A percentile compares a stretch with the other conserved stretches of the same genome.
Conservation (phyloP, 352 stramenopile species). For the Phytophthora pisi region DNA sequence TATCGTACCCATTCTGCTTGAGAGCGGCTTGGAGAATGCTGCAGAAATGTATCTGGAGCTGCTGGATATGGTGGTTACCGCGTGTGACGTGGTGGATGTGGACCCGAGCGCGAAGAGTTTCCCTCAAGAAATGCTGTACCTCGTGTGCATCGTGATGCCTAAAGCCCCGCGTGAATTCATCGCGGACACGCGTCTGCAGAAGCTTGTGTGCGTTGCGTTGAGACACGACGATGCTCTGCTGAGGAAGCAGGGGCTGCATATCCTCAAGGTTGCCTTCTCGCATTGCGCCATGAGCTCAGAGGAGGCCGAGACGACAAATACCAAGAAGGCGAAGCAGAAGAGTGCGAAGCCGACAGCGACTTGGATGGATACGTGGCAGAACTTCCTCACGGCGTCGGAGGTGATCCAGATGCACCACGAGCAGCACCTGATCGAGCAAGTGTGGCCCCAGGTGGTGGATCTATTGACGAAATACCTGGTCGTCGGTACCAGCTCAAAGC, state of each 20-base stretch:
- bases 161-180: slow-evolving; percentile 49
- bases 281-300: slow-evolving; percentile 38
- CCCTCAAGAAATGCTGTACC: slow-evolving; percentile 60
- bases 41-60: slow-evolving; percentile 17
- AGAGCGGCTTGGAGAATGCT: not conserved
- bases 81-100: slow-evolving; percentile 23
- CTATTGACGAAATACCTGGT: slow-evolving; percentile 56
- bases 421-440: slow-evolving; percentile 82
- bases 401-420: slow-evolving; percentile 88
- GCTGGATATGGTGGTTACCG: slow-evolving; percentile 26
- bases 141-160: slow-evolving; percentile 66
- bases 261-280: slow-evolving; percentile 72
- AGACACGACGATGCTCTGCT: slow-evolving; percentile 57
- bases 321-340: slow-evolving; percentile 6
- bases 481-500: slow-evolving; percentile 1
- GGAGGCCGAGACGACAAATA: slow-evolving; percentile 9
- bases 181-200: slow-evolving; percentile 42
- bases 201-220: slow-evolving; percentile 59
- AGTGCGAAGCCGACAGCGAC: not conserved
- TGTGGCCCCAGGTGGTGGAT: slow-evolving; percentile 74
- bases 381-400: slow-evolving; percentile 75
- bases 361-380: slow-evolving; percentile 58
- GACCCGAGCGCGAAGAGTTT: slow-evolving; percentile 20
- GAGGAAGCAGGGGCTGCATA: slow-evolving; percentile 71
- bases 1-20: slow-evolving; percentile 53